phyloP scores from a whole-genome alignment of 2,329 filamentous ascomycete species.

The Fusarium bactridioides region DNA sequence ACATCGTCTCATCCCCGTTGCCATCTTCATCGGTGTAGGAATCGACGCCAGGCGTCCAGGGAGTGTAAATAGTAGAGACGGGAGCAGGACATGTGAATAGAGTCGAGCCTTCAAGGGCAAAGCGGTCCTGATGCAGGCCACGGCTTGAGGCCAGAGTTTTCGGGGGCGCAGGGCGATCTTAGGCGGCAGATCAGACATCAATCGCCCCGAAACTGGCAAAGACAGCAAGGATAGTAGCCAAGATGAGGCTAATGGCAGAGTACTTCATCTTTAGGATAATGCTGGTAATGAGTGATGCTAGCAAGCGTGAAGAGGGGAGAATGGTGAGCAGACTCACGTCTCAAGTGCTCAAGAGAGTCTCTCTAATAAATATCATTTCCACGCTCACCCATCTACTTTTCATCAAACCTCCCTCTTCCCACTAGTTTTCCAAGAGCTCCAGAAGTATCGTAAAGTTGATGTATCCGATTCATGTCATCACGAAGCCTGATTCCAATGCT shows the following conservation, averaged over 20 bases:
- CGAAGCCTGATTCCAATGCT: too few relatives aligned
- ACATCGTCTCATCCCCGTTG: too few relatives aligned
- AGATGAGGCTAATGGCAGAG: neutral
- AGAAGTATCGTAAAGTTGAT: too few relatives aligned
- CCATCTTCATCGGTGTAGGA: too few relatives aligned
- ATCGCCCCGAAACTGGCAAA: neutral
- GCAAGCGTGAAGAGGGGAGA: neutral
- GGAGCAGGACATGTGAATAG: neutral
- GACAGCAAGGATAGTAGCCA: neutral
- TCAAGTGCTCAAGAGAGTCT: too few relatives aligned
- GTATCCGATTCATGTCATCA: fast-evolving
- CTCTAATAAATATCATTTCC: fast-evolving
- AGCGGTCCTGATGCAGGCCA: neutral
- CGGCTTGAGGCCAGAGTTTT: neutral
- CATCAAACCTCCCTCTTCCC: too few relatives aligned
- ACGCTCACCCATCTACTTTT: fast-evolving
- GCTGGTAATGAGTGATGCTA: neutral
- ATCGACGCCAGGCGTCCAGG: too few relatives aligned
- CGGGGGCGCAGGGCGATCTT: too few relatives aligned
- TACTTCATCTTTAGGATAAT: neutral
- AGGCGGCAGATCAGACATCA: neutral
- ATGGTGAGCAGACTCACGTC: neutral
- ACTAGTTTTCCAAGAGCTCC: fast-evolving
- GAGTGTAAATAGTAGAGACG: too few relatives aligned
- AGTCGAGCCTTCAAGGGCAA: neutral